Evolutionary conservation across 306 rosid species (phyloP), one percentile per base, ranked within the genome.

Genomic region (Begonia masoniana): DNA sequence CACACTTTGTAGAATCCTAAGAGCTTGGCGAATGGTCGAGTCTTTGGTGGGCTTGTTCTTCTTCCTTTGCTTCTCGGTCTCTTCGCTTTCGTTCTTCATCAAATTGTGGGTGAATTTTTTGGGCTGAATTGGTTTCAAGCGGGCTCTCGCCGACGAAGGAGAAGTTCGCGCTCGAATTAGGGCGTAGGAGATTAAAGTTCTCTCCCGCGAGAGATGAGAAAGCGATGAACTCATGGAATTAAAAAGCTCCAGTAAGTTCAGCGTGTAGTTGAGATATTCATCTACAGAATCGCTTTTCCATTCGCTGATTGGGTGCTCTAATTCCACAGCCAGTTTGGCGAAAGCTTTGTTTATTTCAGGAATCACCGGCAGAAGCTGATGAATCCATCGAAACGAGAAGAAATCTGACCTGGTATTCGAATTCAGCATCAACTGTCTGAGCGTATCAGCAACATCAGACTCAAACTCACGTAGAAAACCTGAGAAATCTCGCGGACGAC

Each of bases 211-310:
- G 52, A 85, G 69, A 46, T 60, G 74, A 52, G 94, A 67, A 45
- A 88, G 54, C 41, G 75, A 72, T n/a, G 73, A 62, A 39, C 71
- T 68, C 31, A 82, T 50, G 3, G 76, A 85, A 62, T 88, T 88
- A 60, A 77, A 60, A 55, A 82, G 56, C 52, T 75, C 83, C 10
- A 85, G 56, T 78, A 78, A 60, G 50, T 13, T 74, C 61, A 76
- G 55, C 15, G 63, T 75, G 62, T 76, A 88, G 8, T 47, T 62
- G 39, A 85, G 76, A 67, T 85, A 76, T 54, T 45, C 76, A 57
- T 85, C 87, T 12, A 65, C 59, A 41, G 77, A 72, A 51, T 66
- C 70, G 56, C 15, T 62, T 7, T 62, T 70, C 97, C 95, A 88
- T 47, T 52, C 68, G 50, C 62, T 72, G 45, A 67, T 64, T 2